Percentiles rank a stretch among this genome's conserved stretches.
These are phyloP conservation scores for Coemansia guatemalensis DNA, from an alignment of 192 early-diverging fungal genomes.

Conservation along the genomic window DNA sequence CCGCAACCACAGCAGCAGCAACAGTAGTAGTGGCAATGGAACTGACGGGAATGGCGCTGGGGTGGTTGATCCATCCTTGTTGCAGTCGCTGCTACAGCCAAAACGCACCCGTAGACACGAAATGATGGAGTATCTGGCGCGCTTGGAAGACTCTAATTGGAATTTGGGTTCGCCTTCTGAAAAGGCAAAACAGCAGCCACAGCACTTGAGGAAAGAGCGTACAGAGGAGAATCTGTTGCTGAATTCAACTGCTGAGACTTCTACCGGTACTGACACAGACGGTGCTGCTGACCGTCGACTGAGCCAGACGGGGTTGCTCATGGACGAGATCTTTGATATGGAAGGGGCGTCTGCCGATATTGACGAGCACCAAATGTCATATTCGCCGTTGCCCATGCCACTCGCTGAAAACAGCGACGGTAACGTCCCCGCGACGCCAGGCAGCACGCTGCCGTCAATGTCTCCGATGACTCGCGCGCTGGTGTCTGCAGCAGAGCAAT, in stretches of 20 bases:
- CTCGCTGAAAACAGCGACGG: background rate
- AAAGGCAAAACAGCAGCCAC: too few species aligned
- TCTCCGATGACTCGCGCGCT: too few species aligned
- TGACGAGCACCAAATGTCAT: too few species aligned
- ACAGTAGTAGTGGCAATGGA: background rate
- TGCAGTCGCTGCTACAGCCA: conserved; percentile 21
- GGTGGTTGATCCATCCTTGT: background rate
- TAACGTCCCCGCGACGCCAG: too few species aligned
- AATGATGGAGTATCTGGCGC: background rate
- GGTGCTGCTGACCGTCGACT: background rate
- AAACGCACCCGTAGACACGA: background rate
- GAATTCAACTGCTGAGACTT: too few species aligned
- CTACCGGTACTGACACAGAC: background rate
- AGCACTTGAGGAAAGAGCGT: too few species aligned
- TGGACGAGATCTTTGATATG: conserved; percentile 13
- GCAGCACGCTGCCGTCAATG: too few species aligned
- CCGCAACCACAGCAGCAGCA: background rate
- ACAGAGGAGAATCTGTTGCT: too few species aligned
- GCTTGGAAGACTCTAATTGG: background rate
- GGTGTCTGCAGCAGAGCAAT: too few species aligned
- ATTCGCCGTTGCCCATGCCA: too few species aligned
- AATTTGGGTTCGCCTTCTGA: too few species aligned
- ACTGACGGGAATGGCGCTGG: background rate
- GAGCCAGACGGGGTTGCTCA: background rate
- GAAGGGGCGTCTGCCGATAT: background rate